Base-by-base conservation (phyloP, 1,139 yeast genomes). In the Candida sojae region DNA sequence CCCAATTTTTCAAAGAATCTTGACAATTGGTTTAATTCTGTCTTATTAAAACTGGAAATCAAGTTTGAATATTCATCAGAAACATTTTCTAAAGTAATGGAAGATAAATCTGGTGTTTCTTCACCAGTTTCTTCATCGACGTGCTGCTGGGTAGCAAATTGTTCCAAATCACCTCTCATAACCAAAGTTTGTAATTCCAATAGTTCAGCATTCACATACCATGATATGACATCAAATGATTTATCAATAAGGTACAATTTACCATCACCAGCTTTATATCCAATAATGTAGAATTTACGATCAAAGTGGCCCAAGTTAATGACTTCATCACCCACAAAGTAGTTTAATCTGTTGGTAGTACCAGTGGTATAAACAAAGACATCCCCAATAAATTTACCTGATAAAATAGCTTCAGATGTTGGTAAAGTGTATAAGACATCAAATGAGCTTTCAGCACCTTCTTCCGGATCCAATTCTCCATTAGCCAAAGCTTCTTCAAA, bases 381-480 rank as follows among this genome's bases (percentile, higher is more conserved):
- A 71, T 93, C 98, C 57, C 99, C 99, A 60, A 92, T 90, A 88
- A 97, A 93, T 66, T 86, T 86, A 60, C 97, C 97, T 21, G 96
- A 86, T 53, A 88, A 82, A 38, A 93, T 83, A 30, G 86, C 72
- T 63, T 93, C 99, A 5, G 77, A 62, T 12, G 78, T 71, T 48
- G 84, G 82, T 53, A 91, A 80, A 53, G 95, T 96, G 62, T 84
- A 82, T 50, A 89, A 74, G 29, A 92, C 95, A 53, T 89, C 96
- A 66, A 95, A 90, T 9, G 95, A 82, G 39, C 80, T 84, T 62
- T 87, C 96, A 38, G 88, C 88, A 55, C 97, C 97, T 64, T 90
- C 96, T 62, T 88, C 95, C 11, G 85, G 83, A 59, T 84, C 89
- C 50, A 83, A 71, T 32, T 75, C 69, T 50, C 82, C 88, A 46